Evolutionary conservation across 2,329 filamentous ascomycete species (phyloP).

Genomic region (Microsporum canis): DNA sequence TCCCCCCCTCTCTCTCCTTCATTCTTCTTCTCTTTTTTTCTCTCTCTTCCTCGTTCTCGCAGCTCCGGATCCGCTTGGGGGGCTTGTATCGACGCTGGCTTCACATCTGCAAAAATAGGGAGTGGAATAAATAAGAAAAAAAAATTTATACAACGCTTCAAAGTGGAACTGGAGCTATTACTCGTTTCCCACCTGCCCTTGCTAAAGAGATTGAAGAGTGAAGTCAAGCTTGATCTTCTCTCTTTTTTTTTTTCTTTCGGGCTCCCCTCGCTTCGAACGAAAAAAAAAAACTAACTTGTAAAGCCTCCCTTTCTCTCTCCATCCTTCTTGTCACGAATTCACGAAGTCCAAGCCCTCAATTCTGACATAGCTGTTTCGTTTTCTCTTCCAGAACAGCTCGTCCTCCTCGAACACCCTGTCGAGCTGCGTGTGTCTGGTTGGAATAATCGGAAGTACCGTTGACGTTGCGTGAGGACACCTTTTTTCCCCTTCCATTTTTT

Average conservation of each 20-base stretch:
- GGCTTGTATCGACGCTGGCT: slow-evolving; percentile 8
- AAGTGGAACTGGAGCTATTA: not conserved
- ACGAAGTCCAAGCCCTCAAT: not conserved
- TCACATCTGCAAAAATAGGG: slow-evolving; percentile 1
- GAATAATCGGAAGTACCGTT: not conserved
- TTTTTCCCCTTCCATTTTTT: not conserved
- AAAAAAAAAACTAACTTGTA: not conserved
- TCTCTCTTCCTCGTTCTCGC: slow-evolving; percentile 15
- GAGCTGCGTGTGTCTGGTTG: not conserved
- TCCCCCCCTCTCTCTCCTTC: slow-evolving; percentile 5
- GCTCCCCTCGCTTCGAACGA: slow-evolving; percentile 6
- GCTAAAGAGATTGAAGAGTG: not conserved
- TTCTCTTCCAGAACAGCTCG: not conserved
- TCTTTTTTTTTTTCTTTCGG: not conserved
- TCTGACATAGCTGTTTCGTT: not conserved
- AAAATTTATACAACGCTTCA: not conserved
- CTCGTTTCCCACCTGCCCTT: slow-evolving; percentile 12
- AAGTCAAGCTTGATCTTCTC: not conserved
- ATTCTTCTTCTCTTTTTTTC: slow-evolving; percentile 11
- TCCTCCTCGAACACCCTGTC: not conserved
- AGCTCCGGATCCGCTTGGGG: slow-evolving; percentile 4
- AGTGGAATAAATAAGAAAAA: slow-evolving; percentile 1
- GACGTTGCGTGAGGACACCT: not conserved
- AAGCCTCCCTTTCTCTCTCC: slow-evolving; percentile 2
- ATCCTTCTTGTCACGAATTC: not conserved